Evolutionary conservation across 768 basidiomycete genomes (phyloP).

Genomic region (Tephrocybe sp.): DNA sequence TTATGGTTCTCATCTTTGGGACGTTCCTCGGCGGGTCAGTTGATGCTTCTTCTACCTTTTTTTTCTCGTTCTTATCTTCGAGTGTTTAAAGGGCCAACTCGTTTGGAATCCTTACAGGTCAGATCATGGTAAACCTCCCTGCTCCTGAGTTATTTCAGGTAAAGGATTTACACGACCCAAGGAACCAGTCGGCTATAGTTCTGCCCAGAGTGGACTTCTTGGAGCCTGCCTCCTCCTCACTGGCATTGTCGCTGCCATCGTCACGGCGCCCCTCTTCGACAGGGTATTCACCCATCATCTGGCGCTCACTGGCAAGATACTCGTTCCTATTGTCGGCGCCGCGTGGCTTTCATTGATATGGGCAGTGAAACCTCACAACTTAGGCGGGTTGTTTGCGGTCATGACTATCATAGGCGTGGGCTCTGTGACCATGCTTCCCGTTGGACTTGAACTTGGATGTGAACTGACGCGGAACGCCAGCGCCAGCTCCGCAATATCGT

Average conservation of each 20-base stretch:
- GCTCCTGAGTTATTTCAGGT: background rate
- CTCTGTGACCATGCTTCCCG: slow-evolving; percentile 71
- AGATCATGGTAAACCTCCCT: slow-evolving; percentile 59
- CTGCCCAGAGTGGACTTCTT: slow-evolving; percentile 65
- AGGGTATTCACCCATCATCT: slow-evolving; percentile 78
- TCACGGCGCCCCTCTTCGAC: slow-evolving; percentile 77
- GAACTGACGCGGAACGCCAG: slow-evolving; percentile 83
- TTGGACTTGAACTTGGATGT: slow-evolving; percentile 74
- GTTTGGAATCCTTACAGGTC: slow-evolving; percentile 64
- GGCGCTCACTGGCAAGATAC: slow-evolving; percentile 54
- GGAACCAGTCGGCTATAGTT: slow-evolving; percentile 76
- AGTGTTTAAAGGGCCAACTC: slow-evolving; percentile 50
- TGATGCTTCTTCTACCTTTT: background rate
- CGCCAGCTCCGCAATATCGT: slow-evolving; percentile 72
- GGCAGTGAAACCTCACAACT: slow-evolving; percentile 74
- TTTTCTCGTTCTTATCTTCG: background rate
- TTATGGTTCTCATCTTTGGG: slow-evolving; percentile 62
- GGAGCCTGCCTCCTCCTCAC: slow-evolving; percentile 66
- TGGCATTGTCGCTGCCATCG: slow-evolving; percentile 67
- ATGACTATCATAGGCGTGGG: slow-evolving; percentile 68
- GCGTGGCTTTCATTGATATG: slow-evolving; percentile 79
- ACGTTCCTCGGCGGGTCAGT: slow-evolving; percentile 63
- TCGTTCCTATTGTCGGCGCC: slow-evolving; percentile 60
- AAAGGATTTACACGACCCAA: no score
- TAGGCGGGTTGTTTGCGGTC: slow-evolving; percentile 59